A percentile compares a stretch with the other conserved stretches of the same genome.
These are phyloP conservation scores for Tricholoma bakamatsutake DNA, from an alignment of 768 basidiomycete genomes.

Conservation along the genomic window DNA sequence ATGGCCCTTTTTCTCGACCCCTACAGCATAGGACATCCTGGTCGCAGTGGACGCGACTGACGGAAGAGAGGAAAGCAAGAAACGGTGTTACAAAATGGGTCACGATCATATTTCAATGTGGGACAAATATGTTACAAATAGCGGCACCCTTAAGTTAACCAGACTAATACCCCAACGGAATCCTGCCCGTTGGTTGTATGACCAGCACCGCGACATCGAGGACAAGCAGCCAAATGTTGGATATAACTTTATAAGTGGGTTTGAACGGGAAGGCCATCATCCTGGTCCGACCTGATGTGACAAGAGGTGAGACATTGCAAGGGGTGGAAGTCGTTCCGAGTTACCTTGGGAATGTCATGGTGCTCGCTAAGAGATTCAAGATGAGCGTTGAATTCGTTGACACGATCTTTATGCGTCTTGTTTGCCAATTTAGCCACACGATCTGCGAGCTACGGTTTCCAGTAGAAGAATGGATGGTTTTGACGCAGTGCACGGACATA, in stretches of 20 bases:
- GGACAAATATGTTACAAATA: slow-evolving; percentile 52
- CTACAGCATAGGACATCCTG: slow-evolving; percentile 28
- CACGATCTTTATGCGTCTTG: slow-evolving; percentile 92
- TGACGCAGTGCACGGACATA: slow-evolving; percentile 29
- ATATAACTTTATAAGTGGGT: neutral
- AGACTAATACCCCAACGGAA: neutral
- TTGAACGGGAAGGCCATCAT: slow-evolving; percentile 38
- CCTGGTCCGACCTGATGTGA: slow-evolving; percentile 73
- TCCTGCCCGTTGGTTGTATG: neutral
- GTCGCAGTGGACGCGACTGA: slow-evolving; percentile 32
- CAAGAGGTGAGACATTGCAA: slow-evolving; percentile 7
- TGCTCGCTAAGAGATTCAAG: slow-evolving; percentile 87
- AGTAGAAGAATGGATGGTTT: slow-evolving; percentile 3
- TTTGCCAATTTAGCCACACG: slow-evolving; percentile 71
- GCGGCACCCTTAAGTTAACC: slow-evolving; percentile 6
- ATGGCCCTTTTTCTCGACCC: slow-evolving; percentile 35
- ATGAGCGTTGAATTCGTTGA: slow-evolving; percentile 83
- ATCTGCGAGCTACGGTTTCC: slow-evolving; percentile 51
- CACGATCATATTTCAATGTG: slow-evolving; percentile 33
- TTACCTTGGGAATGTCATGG: slow-evolving; percentile 90
- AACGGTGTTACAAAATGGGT: slow-evolving; percentile 28
- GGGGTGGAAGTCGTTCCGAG: slow-evolving; percentile 10
- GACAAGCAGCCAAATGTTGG: neutral
- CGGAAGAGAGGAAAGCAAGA: slow-evolving; percentile 23
- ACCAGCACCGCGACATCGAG: slow-evolving; percentile 2